Conservation (phyloP, 2,329 filamentous ascomycete genomes). For the Coniella lustricola region DNA sequence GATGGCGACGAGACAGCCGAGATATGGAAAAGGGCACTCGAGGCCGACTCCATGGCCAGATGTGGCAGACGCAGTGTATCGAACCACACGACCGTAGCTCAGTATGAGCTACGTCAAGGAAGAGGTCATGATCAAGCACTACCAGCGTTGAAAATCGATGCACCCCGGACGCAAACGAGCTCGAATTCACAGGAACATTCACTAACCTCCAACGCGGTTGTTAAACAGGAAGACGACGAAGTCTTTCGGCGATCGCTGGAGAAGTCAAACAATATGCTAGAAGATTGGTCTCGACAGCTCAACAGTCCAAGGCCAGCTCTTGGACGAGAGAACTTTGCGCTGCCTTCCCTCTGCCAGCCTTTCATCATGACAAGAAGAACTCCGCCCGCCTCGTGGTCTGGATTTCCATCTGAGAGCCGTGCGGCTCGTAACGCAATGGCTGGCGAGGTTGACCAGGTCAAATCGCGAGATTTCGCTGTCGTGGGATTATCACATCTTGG, state of each 20-base stretch:
- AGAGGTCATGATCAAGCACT: neutral
- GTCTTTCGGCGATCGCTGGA: constrained; percentile 1
- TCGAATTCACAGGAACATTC: constrained; percentile 5
- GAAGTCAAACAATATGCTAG: constrained; percentile 5
- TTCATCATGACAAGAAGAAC: neutral
- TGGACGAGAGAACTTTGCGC: neutral
- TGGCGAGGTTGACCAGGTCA: constrained; percentile 21
- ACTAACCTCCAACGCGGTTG: neutral
- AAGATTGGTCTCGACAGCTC: constrained; percentile 3
- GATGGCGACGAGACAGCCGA: constrained; percentile 14
- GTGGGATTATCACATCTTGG: constrained; percentile 17
- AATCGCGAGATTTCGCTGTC: constrained; percentile 25
- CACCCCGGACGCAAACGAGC: constrained; percentile 2
- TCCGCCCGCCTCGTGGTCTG: constrained; percentile 28
- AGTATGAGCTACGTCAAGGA: neutral
- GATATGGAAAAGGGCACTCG: constrained; percentile 16
- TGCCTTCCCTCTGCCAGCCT: neutral
- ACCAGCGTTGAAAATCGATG: neutral
- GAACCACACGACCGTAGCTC: neutral
- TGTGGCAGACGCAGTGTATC: constrained; percentile 8
- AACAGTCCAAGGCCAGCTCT: constrained; percentile 3
- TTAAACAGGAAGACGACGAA: constrained; percentile 1
- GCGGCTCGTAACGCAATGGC: constrained; percentile 23
- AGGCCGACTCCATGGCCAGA: constrained; percentile 13
- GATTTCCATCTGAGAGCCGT: constrained; percentile 26